Base-by-base conservation (phyloP, 805 yeast species). In the Myxozyma monticola region DNA sequence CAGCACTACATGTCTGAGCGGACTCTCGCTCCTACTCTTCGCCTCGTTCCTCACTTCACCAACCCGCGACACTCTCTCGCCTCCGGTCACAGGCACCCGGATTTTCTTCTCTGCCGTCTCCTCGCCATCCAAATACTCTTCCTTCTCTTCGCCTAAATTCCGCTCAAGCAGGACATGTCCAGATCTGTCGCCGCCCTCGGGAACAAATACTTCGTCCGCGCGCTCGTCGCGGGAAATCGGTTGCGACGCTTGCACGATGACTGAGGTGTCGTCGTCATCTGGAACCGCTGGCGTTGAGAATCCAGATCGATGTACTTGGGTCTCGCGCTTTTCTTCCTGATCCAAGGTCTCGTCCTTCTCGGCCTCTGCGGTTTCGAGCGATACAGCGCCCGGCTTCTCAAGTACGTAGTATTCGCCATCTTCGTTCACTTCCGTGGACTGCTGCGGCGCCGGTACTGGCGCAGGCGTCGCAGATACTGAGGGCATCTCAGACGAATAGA, bases 1-100 rank as follows among this genome's bases (percentile, higher is more conserved):
- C 35, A 53, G 29, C 12, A 53, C 55, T 1, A 53, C 57, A 45
- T 53, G 57, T 36, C 57, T 30, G 34, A 53, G 21, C 20, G 57
- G 57, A 45, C 54, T 49, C 25, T 22, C 34, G 15, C 45, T 36
- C 22, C 57, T 15, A 14, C 36, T 18, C n/a, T 36, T 25, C 17
- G 29, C 45, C 21, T 35, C 42, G 10, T 37, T 38, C 33, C 42
- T 42, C 36, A 37, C 18, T 24, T 33, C 41, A 22, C 31, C 45
- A 15, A 37, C 29, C 20, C 36, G 25, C 24, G 38, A 33, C 5
- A 12, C 22, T n/a, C n/a, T n/a, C n/a, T n/a, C n/a, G n/a, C n/a
- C n/a, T n/a, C n/a, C n/a, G 14, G 29, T 9, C 34, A 21, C 25
- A 12, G 17, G 18, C 15, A 35, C 35, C 8, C 29, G 12, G 26